These are phyloP conservation scores for Trichocladium antarcticum DNA, from an alignment of 495 filamentous ascomycete species.

Conservation along the genomic window DNA sequence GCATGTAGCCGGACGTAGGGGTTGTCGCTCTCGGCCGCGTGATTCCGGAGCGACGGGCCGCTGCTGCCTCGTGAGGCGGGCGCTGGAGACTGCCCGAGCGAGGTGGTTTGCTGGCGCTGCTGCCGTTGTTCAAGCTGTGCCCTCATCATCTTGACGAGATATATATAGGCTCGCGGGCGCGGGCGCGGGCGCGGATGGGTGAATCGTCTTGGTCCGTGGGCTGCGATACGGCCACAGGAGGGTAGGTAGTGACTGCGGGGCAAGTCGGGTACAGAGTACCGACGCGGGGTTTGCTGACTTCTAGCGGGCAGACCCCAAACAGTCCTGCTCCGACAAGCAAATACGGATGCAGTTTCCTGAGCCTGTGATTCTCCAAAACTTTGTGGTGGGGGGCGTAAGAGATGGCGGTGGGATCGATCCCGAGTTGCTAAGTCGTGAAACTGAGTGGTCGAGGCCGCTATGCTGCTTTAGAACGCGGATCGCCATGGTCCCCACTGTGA, in stretches of 20 bases:
- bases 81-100: neutral
- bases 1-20: constrained; percentile 77
- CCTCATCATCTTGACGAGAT: constrained; percentile 17
- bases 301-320: too few relatives aligned
- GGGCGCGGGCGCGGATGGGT: too few relatives aligned
- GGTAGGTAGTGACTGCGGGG: too few relatives aligned
- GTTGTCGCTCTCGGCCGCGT: constrained; percentile 60
- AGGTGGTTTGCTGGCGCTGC: constrained; percentile 4
- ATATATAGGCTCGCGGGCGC: too few relatives aligned
- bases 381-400: neutral
- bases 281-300: too few relatives aligned
- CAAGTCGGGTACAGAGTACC: too few relatives aligned
- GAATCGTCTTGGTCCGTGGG: too few relatives aligned
- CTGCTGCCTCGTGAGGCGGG: neutral
- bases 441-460: too few relatives aligned
- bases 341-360: too few relatives aligned
- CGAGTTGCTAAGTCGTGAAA: neutral
- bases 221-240: too few relatives aligned
- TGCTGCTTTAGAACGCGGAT: too few relatives aligned
- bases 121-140: constrained; percentile 19
- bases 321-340: too few relatives aligned
- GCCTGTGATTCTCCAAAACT: neutral
- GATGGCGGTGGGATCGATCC: neutral
- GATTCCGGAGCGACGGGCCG: constrained; percentile 47
- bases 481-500: neutral